Conservation (phyloP, 2,329 filamentous ascomycete genomes). For the Fusarium azukiicola region DNA sequence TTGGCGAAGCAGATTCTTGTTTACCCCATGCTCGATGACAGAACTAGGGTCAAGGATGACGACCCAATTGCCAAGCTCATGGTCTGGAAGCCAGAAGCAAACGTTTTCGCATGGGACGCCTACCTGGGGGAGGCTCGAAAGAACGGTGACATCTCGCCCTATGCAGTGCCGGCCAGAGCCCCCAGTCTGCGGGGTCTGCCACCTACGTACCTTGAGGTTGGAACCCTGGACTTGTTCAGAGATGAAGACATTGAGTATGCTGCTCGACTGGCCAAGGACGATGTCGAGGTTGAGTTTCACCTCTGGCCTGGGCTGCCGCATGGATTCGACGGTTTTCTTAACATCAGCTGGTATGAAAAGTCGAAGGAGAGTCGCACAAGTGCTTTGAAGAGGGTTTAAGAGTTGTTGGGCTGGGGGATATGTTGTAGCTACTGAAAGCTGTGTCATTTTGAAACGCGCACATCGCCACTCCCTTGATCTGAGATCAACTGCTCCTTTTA, state of each 20-base stretch:
- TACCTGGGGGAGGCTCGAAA: conserved; percentile 18
- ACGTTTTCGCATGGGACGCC: conserved; percentile 50
- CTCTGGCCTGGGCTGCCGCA: conserved; percentile 66
- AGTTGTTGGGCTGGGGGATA: too few relatives aligned
- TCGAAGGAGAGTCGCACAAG: conserved; percentile 26
- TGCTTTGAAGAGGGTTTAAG: conserved; percentile 19
- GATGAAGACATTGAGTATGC: conserved; percentile 52
- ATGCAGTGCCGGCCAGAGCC: conserved; percentile 52
- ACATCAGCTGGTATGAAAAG: conserved; percentile 25
- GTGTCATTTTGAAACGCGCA: not conserved
- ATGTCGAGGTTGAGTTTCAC: conserved; percentile 64
- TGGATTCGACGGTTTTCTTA: conserved; percentile 54
- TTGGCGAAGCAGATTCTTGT: conserved; percentile 35
- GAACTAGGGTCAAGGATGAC: conserved; percentile 10
- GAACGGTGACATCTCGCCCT: conserved; percentile 35
- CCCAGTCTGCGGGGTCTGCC: conserved; percentile 57
- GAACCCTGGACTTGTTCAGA: conserved; percentile 62
- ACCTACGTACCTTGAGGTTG: conserved; percentile 63
- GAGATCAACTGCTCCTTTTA: too few relatives aligned
- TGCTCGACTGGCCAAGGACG: conserved; percentile 53
- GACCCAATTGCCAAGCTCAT: conserved; percentile 34
- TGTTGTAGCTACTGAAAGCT: not conserved
- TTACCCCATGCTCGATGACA: conserved; percentile 45
- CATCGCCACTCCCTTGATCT: not conserved
- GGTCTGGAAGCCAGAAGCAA: conserved; percentile 45